Evolutionary conservation across 169 alveolate genomes (phyloP), one percentile per base, ranked within the genome.

Genomic region (Plasmodium ovale): DNA sequence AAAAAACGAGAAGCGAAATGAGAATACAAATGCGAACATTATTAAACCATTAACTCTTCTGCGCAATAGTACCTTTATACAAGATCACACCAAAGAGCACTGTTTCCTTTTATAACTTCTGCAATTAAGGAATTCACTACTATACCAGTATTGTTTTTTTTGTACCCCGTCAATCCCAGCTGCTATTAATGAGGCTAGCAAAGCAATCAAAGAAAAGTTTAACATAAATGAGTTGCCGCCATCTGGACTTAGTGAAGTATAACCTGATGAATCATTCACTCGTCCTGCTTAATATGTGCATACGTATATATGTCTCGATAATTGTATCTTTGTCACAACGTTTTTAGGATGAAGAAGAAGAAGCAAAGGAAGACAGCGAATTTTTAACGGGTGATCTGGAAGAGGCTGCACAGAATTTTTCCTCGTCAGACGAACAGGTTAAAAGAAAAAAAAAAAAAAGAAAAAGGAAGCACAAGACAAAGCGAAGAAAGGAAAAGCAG

Each of bases 291-390:
- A 14, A 5, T 47, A 47, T 47, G 16, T 47, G 19, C 56, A 47
- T 21, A 47, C 23, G 16, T 47, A 47, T 47, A 14, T 7, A 47
- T 14, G 44, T 16, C 0, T 10, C 21, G 6, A 35, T 51, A 14
- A 33, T 65, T 19, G 19, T 65, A 19, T 25, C 73, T 47, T 54
- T 25, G 19, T 25, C 10, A 47, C 16, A 47, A 3, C 19, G 25
- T 14, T 47, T 47, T 77, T 54, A 77, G 88, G 88, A 77, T 35
- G 88, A 77, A 60, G 88, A 77, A 31, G 88, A 77, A 77, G 88
- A 77, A 25, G 88, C 74, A 35, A 51, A 56, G 19, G 88, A 77
- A 49, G 88, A 60, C 53, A 77, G 88, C 31, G 77, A 39, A 35
- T 77, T 77, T 62, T 62, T 77, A 16, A 44, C 77, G 4, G 62